Percentiles rank a stretch among this genome's conserved stretches.
phyloP scores from a whole-genome alignment of 768 basidiomycete species.

The Boletus rubescentipes region DNA sequence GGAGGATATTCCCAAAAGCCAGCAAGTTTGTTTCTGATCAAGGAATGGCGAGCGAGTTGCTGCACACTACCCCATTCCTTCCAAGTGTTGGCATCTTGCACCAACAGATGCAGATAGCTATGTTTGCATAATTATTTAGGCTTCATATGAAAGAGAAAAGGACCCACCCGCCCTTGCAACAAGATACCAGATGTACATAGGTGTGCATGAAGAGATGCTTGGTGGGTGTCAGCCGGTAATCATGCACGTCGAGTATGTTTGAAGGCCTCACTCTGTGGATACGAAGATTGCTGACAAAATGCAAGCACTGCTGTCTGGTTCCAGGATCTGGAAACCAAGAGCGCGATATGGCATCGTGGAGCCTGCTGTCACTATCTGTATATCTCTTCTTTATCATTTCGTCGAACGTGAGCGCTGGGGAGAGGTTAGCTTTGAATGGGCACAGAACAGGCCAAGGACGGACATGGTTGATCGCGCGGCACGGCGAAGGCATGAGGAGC shows the following conservation, averaged over 20 bases:
- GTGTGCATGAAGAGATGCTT: slow-evolving; percentile 28
- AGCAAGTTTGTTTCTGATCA: slow-evolving; percentile 16
- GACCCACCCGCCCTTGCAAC: slow-evolving; percentile 11
- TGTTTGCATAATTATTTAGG: neutral
- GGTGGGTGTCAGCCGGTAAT: slow-evolving; percentile 4
- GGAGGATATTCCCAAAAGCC: neutral
- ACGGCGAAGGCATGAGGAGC: neutral
- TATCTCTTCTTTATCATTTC: neutral
- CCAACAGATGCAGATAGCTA: slow-evolving; percentile 13
- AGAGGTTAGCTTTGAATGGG: neutral
- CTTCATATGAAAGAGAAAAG: neutral
- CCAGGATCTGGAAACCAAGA: neutral
- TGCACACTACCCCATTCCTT: slow-evolving; percentile 11
- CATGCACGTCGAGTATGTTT: neutral
- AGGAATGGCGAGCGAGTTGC: slow-evolving; percentile 15
- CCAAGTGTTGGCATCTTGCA: slow-evolving; percentile 12
- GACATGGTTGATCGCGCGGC: slow-evolving; percentile 3
- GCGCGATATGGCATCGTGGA: slow-evolving; percentile 6
- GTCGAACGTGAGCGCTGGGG: slow-evolving; percentile 10
- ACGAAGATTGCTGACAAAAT: slow-evolving; percentile 11
- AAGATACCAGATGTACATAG: slow-evolving; percentile 23
- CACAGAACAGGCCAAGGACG: slow-evolving; percentile 1
- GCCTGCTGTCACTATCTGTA: neutral
- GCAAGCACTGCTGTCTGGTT: neutral
- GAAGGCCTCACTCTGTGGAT: slow-evolving; percentile 19